Evolutionary conservation across 441 rosid species (phyloP), one percentile per base, ranked within the genome.

Genomic region (Populus hybrid): DNA sequence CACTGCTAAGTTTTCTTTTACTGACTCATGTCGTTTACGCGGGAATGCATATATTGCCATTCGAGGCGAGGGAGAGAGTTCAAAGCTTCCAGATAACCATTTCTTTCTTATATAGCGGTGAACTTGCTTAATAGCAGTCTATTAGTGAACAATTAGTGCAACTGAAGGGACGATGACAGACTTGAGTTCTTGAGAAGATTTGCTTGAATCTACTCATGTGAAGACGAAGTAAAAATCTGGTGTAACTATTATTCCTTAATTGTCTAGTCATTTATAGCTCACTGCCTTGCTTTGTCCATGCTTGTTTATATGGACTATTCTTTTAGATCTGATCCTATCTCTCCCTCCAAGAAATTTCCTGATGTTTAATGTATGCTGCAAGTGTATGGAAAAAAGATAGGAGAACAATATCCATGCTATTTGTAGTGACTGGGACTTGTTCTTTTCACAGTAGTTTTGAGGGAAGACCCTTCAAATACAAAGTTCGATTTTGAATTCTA

Each of bases 321-420:
- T 16, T 75, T 68, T 70, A 35, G 59, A 40, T 72, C 35, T 8
- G 46, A 11, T 57, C 30, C 26, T 73, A 38, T 53, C 7, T 79
- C 69, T 64, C 14, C 26, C 16, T 28, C 30, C 0, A 53, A 16
- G 8, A 35, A 36, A 32, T 59, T 74, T 9, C 75, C 30, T 73
- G 71, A 40, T 75, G 32, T 74, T 75, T 26, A 26, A 26, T 26
- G 68, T 71, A 63, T 72, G 19, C 10, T 72, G 79, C 82, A 80
- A 81, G 72, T 68, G 40, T 50, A 67, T 46, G 67, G 21, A 50
- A 24, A 42, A 30, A 6, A 21, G 69, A 53, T 65, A 57, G 78
- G 57, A 65, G 57, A 77, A 42, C 11, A 14, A 26, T 10, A 23
- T 40, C 67, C 53, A 42, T 30, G 36, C 30, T 61, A 64, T 42